Conservation (phyloP, 208 protist species). For the Leishmania amazonensis region DNA sequence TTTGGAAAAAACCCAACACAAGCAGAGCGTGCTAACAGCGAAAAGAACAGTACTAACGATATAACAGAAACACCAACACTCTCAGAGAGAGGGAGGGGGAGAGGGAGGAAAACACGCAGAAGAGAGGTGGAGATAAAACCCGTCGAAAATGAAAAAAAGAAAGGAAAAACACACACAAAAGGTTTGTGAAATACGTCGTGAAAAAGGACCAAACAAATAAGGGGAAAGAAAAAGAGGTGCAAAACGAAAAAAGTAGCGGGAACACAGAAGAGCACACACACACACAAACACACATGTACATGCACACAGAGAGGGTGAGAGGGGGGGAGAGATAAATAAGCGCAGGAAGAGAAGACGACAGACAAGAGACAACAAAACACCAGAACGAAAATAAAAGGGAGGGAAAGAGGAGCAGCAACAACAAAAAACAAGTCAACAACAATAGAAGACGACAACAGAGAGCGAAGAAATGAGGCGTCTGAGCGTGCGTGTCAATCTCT, state of each 20-base stretch:
- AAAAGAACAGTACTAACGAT: not conserved
- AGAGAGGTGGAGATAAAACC: not conserved
- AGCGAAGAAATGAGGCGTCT: not conserved
- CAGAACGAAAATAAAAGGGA: not conserved
- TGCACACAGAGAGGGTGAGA: not conserved
- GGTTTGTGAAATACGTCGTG: not conserved
- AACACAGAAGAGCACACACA: not conserved
- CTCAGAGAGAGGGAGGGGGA: not conserved
- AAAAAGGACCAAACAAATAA: not conserved
- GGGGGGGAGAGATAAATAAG: not conserved
- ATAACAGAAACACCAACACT: slow-evolving; percentile 1
- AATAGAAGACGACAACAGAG: not conserved
- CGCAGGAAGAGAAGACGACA: not conserved
- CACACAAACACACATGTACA: not conserved
- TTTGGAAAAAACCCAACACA: not conserved
- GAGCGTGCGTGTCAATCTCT: not conserved
- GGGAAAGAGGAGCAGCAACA: not conserved
- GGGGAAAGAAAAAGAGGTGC: not conserved
- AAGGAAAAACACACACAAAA: not conserved
- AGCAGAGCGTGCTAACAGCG: not conserved
- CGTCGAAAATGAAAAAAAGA: not conserved
- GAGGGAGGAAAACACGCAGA: not conserved
- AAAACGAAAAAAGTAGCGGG: not conserved
- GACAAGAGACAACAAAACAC: not conserved
- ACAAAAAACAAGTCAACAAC: not conserved